phyloP scores from a whole-genome alignment of 1,284 basidiomycete genomes.

The Porogramme epimiltina region DNA sequence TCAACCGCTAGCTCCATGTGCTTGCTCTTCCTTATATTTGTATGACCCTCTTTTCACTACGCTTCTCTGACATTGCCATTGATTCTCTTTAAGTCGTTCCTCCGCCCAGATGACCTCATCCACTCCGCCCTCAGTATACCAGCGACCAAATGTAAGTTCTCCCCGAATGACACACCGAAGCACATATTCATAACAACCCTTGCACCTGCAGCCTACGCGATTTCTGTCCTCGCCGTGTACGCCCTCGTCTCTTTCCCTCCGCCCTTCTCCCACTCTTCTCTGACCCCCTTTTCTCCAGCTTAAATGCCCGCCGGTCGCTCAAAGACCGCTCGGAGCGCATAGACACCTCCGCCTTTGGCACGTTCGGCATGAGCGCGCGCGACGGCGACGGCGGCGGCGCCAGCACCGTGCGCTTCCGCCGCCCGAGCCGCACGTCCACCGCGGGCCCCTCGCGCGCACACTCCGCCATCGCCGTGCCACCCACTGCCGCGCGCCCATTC shows the following conservation, averaged over 20 bases:
- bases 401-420: too few relatives aligned
- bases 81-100: not conserved
- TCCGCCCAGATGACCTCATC: not conserved
- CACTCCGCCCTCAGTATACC: not conserved
- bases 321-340: not conserved
- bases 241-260: not conserved
- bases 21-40: not conserved
- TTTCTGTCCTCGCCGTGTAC: constrained; percentile 2
- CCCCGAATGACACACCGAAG: not conserved
- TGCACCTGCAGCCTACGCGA: not conserved
- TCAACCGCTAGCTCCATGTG: not conserved
- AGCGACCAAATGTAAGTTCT: not conserved
- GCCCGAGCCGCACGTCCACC: too few relatives aligned
- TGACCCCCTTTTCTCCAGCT: not conserved
- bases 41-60: not conserved
- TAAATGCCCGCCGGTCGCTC: not conserved
- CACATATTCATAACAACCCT: not conserved
- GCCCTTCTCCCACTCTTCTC: not conserved
- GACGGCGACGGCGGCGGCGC: too few relatives aligned
- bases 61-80: not conserved
- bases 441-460: too few relatives aligned
- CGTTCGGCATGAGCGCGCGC: not conserved
- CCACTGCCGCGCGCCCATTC: too few relatives aligned
- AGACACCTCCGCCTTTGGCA: not conserved
- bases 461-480: too few relatives aligned